phyloP scores from a whole-genome alignment of 2,329 filamentous ascomycete genomes.

The Metarhizium humberi region DNA sequence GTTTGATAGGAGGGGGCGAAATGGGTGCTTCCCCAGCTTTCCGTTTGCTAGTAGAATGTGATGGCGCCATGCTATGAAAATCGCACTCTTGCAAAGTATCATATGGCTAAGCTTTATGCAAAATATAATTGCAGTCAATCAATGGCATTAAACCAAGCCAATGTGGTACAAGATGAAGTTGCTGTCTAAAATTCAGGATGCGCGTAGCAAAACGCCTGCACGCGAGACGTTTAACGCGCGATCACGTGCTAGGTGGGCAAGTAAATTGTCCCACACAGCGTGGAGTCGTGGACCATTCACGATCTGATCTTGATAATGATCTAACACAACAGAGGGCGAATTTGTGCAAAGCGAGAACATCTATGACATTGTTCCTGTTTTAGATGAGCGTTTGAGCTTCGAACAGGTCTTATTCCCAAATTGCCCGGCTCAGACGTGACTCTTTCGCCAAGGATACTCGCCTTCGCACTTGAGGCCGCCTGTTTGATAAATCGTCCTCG shows the following conservation, averaged over 20 bases:
- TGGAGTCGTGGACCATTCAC: neutral
- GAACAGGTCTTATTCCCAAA: neutral
- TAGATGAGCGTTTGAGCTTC: neutral
- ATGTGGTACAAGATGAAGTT: neutral
- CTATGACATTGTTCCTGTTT: neutral
- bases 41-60: conserved; percentile 20
- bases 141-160: neutral
- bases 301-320: neutral
- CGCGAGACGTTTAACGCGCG: neutral
- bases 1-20: conserved; percentile 45
- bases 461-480: neutral
- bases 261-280: neutral
- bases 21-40: conserved; percentile 31
- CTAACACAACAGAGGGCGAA: neutral
- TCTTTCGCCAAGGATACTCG: neutral
- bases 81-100: neutral
- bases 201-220: neutral
- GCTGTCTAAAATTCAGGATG: neutral
- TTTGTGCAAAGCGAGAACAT: neutral
- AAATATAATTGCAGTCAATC: neutral
- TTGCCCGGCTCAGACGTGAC: neutral
- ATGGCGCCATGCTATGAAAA: conserved; percentile 15
- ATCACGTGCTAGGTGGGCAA: conserved; percentile 1
- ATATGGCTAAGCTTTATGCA: neutral
- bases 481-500: neutral